phyloP scores from a whole-genome alignment of 2,329 filamentous ascomycete species.

The Xylariaceae sp. region DNA sequence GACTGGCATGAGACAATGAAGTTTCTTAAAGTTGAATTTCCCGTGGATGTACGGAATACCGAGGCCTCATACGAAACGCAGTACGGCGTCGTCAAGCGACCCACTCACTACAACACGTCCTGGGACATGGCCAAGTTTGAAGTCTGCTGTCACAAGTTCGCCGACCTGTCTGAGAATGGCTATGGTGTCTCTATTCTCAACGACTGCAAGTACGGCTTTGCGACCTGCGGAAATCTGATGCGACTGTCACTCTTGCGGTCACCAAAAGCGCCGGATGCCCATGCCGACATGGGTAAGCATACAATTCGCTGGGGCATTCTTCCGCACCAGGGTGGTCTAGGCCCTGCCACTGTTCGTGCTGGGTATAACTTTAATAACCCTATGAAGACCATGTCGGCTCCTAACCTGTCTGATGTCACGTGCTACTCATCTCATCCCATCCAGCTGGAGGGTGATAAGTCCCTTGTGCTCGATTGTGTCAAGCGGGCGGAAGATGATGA shows the following conservation, averaged over 20 bases:
- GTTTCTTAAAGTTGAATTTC: conserved; percentile 98
- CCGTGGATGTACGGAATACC: conserved; percentile 86
- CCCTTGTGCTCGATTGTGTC: conserved; percentile 83
- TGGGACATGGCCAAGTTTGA: conserved; percentile 99
- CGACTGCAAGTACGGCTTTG: conserved; percentile 95
- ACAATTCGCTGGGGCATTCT: conserved; percentile 89
- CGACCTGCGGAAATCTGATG: conserved; percentile 88
- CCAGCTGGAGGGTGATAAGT: conserved; percentile 67
- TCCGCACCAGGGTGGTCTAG: conserved; percentile 77
- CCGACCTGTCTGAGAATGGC: conserved; percentile 83
- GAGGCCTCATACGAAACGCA: conserved; percentile 96
- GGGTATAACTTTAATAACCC: conserved; percentile 93
- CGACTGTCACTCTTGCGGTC: conserved; percentile 83
- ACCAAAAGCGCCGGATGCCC: conserved; percentile 89
- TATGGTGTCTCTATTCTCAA: conserved; percentile 94
- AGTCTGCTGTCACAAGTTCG: conserved; percentile 94
- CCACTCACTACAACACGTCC: conserved; percentile 96
- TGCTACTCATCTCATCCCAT: conserved; percentile 55
- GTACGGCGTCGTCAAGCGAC: conserved; percentile 84
- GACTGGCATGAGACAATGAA: conserved; percentile 98
- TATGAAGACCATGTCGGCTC: conserved; percentile 59
- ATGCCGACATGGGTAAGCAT: conserved; percentile 93
- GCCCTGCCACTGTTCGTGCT: conserved; percentile 76
- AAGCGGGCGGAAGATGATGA: conserved; percentile 93
- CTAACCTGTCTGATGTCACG: conserved; percentile 39